Conservation (phyloP, 2,329 filamentous ascomycete genomes). For the Magnaporthiopsis poae region DNA sequence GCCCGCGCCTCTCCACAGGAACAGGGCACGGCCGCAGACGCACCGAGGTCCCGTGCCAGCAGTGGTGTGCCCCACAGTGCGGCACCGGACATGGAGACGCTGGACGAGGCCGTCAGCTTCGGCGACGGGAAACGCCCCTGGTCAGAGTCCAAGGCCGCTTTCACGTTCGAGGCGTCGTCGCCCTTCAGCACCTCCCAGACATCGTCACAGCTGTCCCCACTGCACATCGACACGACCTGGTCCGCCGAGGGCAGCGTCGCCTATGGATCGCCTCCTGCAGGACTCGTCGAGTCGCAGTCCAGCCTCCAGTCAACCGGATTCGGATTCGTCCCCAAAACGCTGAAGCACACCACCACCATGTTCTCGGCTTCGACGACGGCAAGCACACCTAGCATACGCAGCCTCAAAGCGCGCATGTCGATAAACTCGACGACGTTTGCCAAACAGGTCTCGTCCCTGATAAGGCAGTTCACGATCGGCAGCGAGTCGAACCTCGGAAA, state of each 20-base stretch:
- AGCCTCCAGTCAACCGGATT: neutral
- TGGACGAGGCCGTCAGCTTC: slow-evolving; percentile 1
- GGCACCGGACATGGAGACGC: neutral
- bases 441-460: slow-evolving; percentile 17
- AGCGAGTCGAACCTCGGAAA: slow-evolving; percentile 13
- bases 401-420: slow-evolving; percentile 27
- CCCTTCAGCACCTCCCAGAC: neutral
- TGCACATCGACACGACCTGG: slow-evolving; percentile 1
- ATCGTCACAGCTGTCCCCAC: neutral
- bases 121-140: neutral
- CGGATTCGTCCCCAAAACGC: slow-evolving; percentile 1
- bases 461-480: slow-evolving; percentile 18
- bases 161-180: neutral
- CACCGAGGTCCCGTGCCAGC: neutral
- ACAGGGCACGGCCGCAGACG: slow-evolving; percentile 9
- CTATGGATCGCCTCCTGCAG: neutral
- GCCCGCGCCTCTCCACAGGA: slow-evolving; percentile 3
- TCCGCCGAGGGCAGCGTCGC: neutral
- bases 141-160: neutral
- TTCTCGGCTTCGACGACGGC: slow-evolving; percentile 16
- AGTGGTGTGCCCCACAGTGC: neutral
- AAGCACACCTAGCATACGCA: slow-evolving; percentile 18
- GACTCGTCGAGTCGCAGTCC: neutral
- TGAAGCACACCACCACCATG: slow-evolving; percentile 8
- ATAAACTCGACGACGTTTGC: slow-evolving; percentile 21